phyloP scores from a whole-genome alignment of 805 yeast genomes.

The Blastobotrys parvus region DNA sequence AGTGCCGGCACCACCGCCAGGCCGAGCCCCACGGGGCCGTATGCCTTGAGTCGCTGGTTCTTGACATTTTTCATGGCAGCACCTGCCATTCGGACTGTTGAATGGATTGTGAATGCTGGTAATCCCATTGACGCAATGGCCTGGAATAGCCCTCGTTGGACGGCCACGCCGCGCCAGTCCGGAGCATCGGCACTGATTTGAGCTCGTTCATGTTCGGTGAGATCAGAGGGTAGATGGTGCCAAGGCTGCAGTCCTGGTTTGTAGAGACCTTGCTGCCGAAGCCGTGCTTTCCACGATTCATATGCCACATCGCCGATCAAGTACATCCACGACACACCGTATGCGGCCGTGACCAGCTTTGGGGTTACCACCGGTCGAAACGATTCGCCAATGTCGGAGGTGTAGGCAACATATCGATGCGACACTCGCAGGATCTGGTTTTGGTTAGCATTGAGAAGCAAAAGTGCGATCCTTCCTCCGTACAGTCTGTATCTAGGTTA shows the following conservation, averaged over 20 bases:
- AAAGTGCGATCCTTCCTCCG: not conserved
- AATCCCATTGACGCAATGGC: slow-evolving; percentile 78
- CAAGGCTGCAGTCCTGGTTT: slow-evolving; percentile 59
- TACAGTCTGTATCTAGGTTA: not conserved
- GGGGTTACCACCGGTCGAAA: slow-evolving; percentile 79
- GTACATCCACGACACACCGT: slow-evolving; percentile 70
- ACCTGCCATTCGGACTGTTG: slow-evolving; percentile 39
- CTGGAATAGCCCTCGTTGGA: slow-evolving; percentile 74
- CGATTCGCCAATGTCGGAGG: slow-evolving; percentile 81
- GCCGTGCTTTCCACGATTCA: slow-evolving; percentile 52
- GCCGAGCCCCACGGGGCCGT: slow-evolving; percentile 76
- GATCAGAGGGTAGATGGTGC: slow-evolving; percentile 40
- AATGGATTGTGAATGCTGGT: slow-evolving; percentile 80
- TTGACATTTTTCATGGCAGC: slow-evolving; percentile 42
- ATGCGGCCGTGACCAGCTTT: slow-evolving; percentile 50
- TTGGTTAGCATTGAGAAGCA: not conserved
- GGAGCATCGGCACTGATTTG: slow-evolving; percentile 6
- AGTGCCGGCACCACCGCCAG: slow-evolving; percentile 66
- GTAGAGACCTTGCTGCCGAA: slow-evolving; percentile 58
- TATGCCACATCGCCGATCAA: slow-evolving; percentile 66
- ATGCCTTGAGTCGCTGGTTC: slow-evolving; percentile 42
- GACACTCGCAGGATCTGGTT: slow-evolving; percentile 51
- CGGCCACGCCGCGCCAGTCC: slow-evolving; percentile 58
- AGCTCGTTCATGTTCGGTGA: slow-evolving; percentile 25
- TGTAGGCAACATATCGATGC: slow-evolving; percentile 77